A percentile compares a stretch with the other conserved stretches of the same genome.
These are phyloP conservation scores for Chiua sp. DNA, from an alignment of 1,284 basidiomycete species.

Conservation along the genomic window DNA sequence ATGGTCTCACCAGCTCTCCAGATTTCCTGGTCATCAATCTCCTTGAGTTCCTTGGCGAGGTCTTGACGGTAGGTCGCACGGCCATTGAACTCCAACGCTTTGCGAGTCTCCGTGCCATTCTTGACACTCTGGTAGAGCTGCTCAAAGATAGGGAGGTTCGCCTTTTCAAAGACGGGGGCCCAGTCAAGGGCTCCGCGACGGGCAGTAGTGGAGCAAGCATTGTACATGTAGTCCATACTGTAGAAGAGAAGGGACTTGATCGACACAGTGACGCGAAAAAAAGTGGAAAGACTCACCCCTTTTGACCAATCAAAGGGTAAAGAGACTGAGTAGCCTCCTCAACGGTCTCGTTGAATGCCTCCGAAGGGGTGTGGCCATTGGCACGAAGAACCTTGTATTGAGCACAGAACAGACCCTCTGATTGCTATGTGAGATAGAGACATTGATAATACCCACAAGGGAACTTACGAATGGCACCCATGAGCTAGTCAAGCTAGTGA, in stretches of 20 bases:
- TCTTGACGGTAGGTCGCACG: constrained; percentile 94
- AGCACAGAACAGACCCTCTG: constrained; percentile 98
- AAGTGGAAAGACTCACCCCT: constrained; percentile 65
- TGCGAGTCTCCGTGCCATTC: constrained; percentile 96
- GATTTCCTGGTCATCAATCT: constrained; percentile 98
- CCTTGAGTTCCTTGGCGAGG: constrained; percentile 92
- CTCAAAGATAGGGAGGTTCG: constrained; percentile 95
- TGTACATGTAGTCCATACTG: constrained; percentile 99
- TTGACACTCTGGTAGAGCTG: constrained; percentile 93
- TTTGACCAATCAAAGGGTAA: constrained; percentile 95
- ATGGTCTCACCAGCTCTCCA: constrained; percentile 84
- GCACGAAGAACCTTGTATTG: constrained; percentile 99
- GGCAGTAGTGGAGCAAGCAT: constrained; percentile 98
- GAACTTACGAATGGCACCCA: constrained; percentile 94
- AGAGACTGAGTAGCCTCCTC: constrained; percentile 99
- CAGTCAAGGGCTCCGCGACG: constrained; percentile 99
- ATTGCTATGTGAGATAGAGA: constrained; percentile 22
- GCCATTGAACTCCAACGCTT: constrained; percentile 96
- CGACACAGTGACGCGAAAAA: background rate
- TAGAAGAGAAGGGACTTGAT: constrained; percentile 6
- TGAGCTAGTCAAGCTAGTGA: constrained; percentile 63
- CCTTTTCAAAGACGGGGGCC: constrained; percentile 97
- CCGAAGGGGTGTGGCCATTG: constrained; percentile 97
- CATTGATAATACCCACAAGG: background rate
- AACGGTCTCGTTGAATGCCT: constrained; percentile 99